Base-by-base conservation (phyloP, 1,139 yeast species). In the Magnusiomyces paraingens region DNA sequence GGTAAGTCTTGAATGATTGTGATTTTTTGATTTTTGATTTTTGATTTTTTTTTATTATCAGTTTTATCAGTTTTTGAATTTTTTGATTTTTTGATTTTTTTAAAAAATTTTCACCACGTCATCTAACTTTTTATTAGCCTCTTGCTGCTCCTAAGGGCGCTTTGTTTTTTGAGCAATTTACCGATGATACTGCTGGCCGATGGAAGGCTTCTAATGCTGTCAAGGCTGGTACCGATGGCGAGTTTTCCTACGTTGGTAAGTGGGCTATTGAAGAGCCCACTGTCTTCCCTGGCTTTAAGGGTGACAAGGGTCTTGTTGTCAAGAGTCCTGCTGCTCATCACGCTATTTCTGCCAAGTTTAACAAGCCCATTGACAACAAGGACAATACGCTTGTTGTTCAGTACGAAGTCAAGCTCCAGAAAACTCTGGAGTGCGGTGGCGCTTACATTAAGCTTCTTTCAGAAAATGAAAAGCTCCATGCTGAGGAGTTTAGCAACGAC, bases 381-480 rank as follows among this genome's bases (percentile, higher is more conserved):
- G 77, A 76, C 61, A 74, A 81, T 53, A 83, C 89, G 21, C 73
- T 91, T 60, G 96, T 91, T 8, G 71, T 89, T 48, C 98, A 90
- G 70, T 90, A 88, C 68, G 97, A 90, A 69, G 86, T 88, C 54
- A 90, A 89, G 72, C 71, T 84, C 46, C 96, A 90, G 71, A 74
- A 82, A 48, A 88, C 86, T 2, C 73, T 88, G 57, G 76, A 75
- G 45, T 90, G 98, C 71, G 95, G 95, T 50, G 97, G 97, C 52
- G 90, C 95, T 1, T 90, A 90, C 70, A 70, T 90, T 62, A 90
- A 90, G 72, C 73, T 90, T 50, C 73, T 90, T 54, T 75, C 82
- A 40, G 75, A 73, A n/a, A 73, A 73, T 10, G 79, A 73, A 2
- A 75, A 73, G 20, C 71, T 78, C 22, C 70, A 66, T 51, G 71